A percentile compares a stretch with the other conserved stretches of the same genome.
phyloP scores from a whole-genome alignment of 495 filamentous ascomycete genomes.

The Echria macrotheca region DNA sequence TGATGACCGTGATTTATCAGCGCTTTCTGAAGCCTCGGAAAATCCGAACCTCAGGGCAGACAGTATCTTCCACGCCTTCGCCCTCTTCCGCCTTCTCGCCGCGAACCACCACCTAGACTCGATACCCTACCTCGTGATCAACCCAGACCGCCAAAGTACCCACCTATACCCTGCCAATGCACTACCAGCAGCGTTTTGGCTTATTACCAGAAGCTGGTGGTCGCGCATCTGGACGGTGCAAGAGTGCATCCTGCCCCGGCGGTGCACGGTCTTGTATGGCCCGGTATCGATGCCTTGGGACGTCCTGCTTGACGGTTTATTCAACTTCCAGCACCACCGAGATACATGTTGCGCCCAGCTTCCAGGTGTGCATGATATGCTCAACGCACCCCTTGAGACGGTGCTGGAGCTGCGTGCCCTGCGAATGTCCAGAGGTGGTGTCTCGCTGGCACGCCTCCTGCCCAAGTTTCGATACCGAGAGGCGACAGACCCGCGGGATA shows the following conservation, averaged over 20 bases:
- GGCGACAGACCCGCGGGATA: background rate
- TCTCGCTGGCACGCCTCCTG: background rate
- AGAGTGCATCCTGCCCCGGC: background rate
- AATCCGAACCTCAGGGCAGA: background rate
- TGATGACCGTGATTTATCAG: background rate
- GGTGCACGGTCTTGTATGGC: background rate
- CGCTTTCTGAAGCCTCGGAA: conserved; percentile 2
- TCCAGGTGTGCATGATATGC: background rate
- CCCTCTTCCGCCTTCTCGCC: conserved; percentile 6
- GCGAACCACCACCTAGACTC: background rate
- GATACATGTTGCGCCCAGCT: background rate
- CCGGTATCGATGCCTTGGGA: conserved; percentile 1
- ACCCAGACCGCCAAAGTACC: background rate
- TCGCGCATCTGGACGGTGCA: conserved; percentile 7
- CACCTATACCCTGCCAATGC: background rate
- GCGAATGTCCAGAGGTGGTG: background rate
- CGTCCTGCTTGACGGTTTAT: background rate
- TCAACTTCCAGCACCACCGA: conserved; percentile 1
- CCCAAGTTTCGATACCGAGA: conserved; percentile 1
- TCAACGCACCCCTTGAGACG: background rate
- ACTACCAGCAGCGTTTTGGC: background rate
- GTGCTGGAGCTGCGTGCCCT: background rate
- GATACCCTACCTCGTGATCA: background rate
- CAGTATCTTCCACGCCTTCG: conserved; percentile 10
- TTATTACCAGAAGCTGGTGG: conserved; percentile 1